Conservation (phyloP, 306 rosid genomes). For the Trifolium dubium region DNA sequence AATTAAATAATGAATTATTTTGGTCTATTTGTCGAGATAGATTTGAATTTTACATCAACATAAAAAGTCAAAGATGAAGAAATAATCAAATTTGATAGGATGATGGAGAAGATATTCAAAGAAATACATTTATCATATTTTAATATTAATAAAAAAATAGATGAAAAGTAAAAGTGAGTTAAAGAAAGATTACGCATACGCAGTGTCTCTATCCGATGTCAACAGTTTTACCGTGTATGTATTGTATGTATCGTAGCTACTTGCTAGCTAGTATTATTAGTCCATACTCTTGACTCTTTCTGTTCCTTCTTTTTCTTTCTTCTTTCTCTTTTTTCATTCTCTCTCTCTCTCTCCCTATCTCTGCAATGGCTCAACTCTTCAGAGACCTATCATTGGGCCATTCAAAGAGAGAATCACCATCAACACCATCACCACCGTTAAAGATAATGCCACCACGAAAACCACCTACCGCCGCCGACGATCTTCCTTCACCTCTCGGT, state of each 20-base stretch:
- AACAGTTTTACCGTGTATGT: constrained; percentile 37
- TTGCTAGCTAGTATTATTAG: constrained; percentile 10
- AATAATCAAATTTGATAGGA: not conserved
- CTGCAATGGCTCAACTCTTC: constrained; percentile 92
- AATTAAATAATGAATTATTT: constrained; percentile 7
- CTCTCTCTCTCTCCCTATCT: not conserved
- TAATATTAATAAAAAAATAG: not conserved
- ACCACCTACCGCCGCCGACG: constrained; percentile 45
- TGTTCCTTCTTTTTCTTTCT: not conserved
- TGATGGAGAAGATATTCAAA: not conserved
- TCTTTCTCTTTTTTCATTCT: not conserved
- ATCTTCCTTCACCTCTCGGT: constrained; percentile 90
- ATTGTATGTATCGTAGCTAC: not conserved
- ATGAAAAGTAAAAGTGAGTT: constrained; percentile 20
- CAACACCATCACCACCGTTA: constrained; percentile 44
- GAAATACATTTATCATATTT: not conserved
- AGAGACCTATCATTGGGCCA: constrained; percentile 90
- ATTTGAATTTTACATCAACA: not conserved
- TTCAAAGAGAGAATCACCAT: constrained; percentile 67
- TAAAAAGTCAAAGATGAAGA: not conserved
- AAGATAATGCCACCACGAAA: constrained; percentile 45
- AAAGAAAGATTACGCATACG: constrained; percentile 23
- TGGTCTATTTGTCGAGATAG: not conserved
- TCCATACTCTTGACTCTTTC: constrained; percentile 33
- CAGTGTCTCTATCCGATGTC: constrained; percentile 38